Base-by-base conservation (phyloP, 306 rosid species). In the Biancaea sappan region DNA sequence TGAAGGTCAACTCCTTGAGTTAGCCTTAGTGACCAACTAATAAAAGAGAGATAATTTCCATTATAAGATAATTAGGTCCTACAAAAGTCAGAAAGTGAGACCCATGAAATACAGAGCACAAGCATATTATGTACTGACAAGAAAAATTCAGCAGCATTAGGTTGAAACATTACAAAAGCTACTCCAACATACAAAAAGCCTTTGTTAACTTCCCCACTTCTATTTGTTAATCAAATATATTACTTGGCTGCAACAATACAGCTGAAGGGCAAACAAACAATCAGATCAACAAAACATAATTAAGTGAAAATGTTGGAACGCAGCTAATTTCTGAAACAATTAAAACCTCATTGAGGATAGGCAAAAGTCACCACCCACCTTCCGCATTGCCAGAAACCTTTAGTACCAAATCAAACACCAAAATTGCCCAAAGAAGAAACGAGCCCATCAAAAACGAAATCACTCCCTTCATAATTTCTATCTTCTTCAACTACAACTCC, bases 341-440 rank as follows among this genome's bases (percentile, higher is more conserved):
- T 11, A 77, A 80, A 67, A 72, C 40, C 19, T 26, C 16, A 61
- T 4, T 25, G 2, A 46, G 71, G 19, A 48, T 46, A 16, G 38
- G 35, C 61, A 40, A 71, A 78, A 73, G 79, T 69, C 64, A 71
- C 14, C 74, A 85, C 88, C 64, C 77, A 92, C 97, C 97, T 88
- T 92, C 96, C 8, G 85, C 75, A 85, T 88, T 89, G 43, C 84
- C 86, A 77, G 91, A 76, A 25, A 79, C 84, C 72, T 79, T 76
- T 9, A 53, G 58, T 28, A 88, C 72, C 54, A 89, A 92, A 80
- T 80, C 86, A 76, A 86, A 75, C 46, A 81, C 52, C 54, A 86
- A 74, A 87, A 87, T 63, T 54, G 80, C 71, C 79, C 82, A 84
- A 69, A 86, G 54, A 78, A 84, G 80, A 81, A 80, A 75, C 29